A percentile compares a stretch with the other conserved stretches of the same genome.
Conservation (phyloP, 2,329 filamentous ascomycete genomes). For the Scorias spongiosa region DNA sequence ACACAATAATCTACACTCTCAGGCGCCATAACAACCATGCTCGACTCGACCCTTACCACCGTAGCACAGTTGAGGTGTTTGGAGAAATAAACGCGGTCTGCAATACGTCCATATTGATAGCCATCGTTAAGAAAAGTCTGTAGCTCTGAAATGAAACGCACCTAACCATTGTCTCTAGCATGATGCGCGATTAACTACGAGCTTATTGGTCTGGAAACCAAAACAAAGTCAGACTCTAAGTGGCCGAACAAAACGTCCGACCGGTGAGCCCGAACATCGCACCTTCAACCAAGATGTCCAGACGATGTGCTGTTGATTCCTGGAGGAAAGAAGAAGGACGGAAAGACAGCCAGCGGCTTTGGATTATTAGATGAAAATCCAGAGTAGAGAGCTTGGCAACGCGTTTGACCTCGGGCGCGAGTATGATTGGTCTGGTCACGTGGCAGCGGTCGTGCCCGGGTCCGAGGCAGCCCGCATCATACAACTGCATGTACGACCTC, state of each 20-base stretch:
- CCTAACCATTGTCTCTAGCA: constrained; percentile 24
- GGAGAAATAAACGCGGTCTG: too few species aligned
- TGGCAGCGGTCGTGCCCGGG: neutral
- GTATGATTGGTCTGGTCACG: constrained; percentile 7
- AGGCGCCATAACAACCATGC: too few species aligned
- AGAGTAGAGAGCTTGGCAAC: neutral
- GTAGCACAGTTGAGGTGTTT: too few species aligned
- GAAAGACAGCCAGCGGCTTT: constrained; percentile 3
- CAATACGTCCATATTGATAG: too few species aligned
- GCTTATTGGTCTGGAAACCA: constrained; percentile 31
- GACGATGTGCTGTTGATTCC: constrained; percentile 18
- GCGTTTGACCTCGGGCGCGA: neutral
- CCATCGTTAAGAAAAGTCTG: constrained; percentile 10
- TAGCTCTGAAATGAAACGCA: constrained; percentile 42
- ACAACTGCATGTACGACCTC: too few species aligned
- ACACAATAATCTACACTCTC: too few species aligned
- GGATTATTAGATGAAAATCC: neutral
- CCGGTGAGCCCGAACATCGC: constrained; percentile 14
- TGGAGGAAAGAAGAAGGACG: constrained; percentile 7
- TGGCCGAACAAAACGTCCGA: constrained; percentile 18
- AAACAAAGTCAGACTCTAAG: constrained; percentile 5
- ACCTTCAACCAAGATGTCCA: constrained; percentile 17
- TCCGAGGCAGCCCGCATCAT: neutral
- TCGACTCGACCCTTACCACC: too few species aligned
- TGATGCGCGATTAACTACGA: constrained; percentile 40